Evolutionary conservation across 345 rosid species (phyloP), one percentile per base, ranked within the genome.

Genomic region (Camelina sativa): DNA sequence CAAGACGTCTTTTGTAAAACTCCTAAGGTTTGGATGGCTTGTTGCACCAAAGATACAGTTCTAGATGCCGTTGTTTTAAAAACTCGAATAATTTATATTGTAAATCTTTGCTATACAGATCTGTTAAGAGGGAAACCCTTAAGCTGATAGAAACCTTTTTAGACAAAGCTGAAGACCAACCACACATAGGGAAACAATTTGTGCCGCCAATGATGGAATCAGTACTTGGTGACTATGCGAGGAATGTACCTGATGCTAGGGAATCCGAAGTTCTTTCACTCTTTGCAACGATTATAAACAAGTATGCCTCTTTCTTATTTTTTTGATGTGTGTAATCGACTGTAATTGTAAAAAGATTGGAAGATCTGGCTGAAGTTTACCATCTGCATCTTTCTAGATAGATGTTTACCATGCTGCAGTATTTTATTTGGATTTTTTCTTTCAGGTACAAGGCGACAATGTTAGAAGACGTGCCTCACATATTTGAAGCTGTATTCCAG

Each of bases 81-180:
- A 73, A 47, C 54, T 73, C 30, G 65, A 71, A 35, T 72, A 17
- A 67, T 48, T 5, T 61, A 10, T 62, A 56, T 63, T 54, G 57
- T 74, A 67, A 32, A 48, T 58, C 28, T 72, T 53, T 59, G 25
- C 67, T 72, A 11, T 74, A 53, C 91, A 96, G 99, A 74, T 92
- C 99, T 65, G 99, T 96, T 51, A 96, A 96, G 85, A 87, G 98
- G 84, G 99, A 96, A 81, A 91, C 98, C 17, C 89, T 92, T 41
- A 96, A 96, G 85, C 95, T 96, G 70, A 92, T 96, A 38, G 98
- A 96, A 81, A 92, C 99, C 76, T 96, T 96, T 64, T 83, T 96
- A 84, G 98, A 96, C 89, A 96, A 96, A 84, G 99, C 99, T n/a
- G 99, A 96, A 80, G 96, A 92, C 71, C 98, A 96, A 75, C 87